A percentile compares a stretch with the other conserved stretches of the same genome.
Conservation (phyloP, 768 basidiomycete genomes). For the Hygrophorus pudorinus region DNA sequence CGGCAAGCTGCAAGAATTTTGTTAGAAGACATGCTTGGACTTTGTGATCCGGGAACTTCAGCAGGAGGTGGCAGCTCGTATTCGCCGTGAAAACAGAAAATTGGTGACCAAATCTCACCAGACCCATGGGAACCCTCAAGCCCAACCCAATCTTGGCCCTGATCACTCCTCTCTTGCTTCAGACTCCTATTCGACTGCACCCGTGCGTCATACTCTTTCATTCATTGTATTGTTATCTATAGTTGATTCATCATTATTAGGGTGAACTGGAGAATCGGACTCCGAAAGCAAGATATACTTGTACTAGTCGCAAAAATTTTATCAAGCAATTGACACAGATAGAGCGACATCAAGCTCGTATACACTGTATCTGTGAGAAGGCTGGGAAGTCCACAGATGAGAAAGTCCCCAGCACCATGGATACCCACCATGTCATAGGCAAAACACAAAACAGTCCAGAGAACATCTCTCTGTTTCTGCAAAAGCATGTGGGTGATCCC, state of each 20-base stretch:
- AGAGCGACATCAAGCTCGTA: constrained; percentile 6
- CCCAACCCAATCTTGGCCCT: neutral
- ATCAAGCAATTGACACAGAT: constrained; percentile 14
- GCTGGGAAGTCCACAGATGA: neutral
- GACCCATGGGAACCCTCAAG: neutral
- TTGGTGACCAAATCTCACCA: constrained; percentile 8
- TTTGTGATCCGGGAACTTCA: constrained; percentile 15
- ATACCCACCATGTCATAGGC: constrained; percentile 14
- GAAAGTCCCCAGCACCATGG: neutral
- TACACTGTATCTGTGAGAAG: constrained; percentile 5
- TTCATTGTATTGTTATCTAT: neutral
- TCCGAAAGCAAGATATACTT: no score
- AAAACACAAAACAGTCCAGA: constrained; percentile 8
- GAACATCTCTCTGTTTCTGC: constrained; percentile 5
- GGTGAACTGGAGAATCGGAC: constrained; percentile 23
- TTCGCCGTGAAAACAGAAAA: constrained; percentile 7
- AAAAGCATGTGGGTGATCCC: constrained; percentile 1
- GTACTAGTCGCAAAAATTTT: no score
- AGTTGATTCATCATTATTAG: constrained; percentile 16
- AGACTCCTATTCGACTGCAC: constrained; percentile 6
- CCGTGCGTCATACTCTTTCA: constrained; percentile 1
- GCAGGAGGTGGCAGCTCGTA: constrained; percentile 10
- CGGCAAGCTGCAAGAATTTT: constrained; percentile 10
- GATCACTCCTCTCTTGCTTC: constrained; percentile 2
- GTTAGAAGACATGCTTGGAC: constrained; percentile 4